Percentiles rank a stretch among this genome's conserved stretches.
These are phyloP conservation scores for Themeda triandra DNA, from an alignment of 176 grass and related monocot species.

Conservation along the genomic window DNA sequence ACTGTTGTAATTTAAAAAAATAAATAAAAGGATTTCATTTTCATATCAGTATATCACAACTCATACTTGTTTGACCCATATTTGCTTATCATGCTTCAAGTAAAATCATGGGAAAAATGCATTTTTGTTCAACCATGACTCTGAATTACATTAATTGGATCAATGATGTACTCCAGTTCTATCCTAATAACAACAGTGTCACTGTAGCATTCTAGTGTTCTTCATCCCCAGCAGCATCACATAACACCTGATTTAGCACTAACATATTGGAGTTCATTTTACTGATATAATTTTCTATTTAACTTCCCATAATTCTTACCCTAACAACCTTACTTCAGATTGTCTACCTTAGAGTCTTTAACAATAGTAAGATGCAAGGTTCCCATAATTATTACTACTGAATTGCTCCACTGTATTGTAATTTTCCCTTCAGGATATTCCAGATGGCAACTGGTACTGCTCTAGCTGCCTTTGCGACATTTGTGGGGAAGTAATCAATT, in stretches of 20 bases:
- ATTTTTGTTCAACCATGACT: slow-evolving; percentile 10
- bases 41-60: not conserved
- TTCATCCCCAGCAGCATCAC: slow-evolving; percentile 10
- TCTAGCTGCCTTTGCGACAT: slow-evolving; percentile 65
- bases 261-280: not conserved
- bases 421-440: slow-evolving; percentile 63
- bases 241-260: not conserved
- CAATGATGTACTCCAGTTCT: not conserved
- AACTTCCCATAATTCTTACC: not conserved
- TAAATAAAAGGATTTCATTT: slow-evolving; percentile 3
- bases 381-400: slow-evolving; percentile 14
- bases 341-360: slow-evolving; percentile 5
- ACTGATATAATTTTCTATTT: not conserved
- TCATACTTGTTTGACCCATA: not conserved
- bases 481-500: slow-evolving; percentile 60
- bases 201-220: not conserved
- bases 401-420: not conserved
- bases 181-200: not conserved
- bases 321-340: not conserved
- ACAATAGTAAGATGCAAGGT: not conserved
- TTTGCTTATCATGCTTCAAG: slow-evolving; percentile 16
- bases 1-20: not conserved
- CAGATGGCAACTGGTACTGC: slow-evolving; percentile 93
- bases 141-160: slow-evolving; percentile 1
- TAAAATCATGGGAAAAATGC: not conserved